phyloP scores from a whole-genome alignment of 768 basidiomycete genomes.

The Daedalea quercina region DNA sequence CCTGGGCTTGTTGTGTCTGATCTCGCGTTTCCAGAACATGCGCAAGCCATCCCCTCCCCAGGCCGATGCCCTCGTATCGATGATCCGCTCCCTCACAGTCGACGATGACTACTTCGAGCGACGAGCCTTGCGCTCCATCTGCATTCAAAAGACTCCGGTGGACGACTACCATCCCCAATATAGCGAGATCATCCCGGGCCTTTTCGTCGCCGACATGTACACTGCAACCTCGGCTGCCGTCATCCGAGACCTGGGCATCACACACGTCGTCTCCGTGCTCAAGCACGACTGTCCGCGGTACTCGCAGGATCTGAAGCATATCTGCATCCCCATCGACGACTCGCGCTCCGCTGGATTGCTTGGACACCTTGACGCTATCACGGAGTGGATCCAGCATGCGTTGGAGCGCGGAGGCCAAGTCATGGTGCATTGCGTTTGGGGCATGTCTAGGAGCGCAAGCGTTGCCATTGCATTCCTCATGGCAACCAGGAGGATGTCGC shows the following conservation, averaged over 20 bases:
- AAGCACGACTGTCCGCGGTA: slow-evolving; percentile 27
- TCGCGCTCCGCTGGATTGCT: slow-evolving; percentile 31
- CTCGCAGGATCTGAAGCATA: slow-evolving; percentile 27
- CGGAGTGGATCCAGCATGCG: slow-evolving; percentile 42
- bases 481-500: slow-evolving; percentile 19
- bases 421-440: slow-evolving; percentile 25
- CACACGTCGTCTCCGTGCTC: slow-evolving; percentile 22
- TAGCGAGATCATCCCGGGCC: slow-evolving; percentile 23
- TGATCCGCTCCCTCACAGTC: slow-evolving; percentile 14
- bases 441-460: slow-evolving; percentile 24
- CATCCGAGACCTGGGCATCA: slow-evolving; percentile 19
- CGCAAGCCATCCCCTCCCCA: slow-evolving; percentile 6
- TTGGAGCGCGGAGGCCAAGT: slow-evolving; percentile 24
- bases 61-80: slow-evolving; percentile 9
- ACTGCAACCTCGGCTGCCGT: slow-evolving; percentile 19
- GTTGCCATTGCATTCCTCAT: slow-evolving; percentile 24
- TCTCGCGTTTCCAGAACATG: neutral
- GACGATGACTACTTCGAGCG: slow-evolving; percentile 20
- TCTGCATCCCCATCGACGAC: slow-evolving; percentile 49
- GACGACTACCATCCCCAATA: slow-evolving; percentile 20
- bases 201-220: slow-evolving; percentile 23
- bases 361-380: slow-evolving; percentile 36
- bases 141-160: slow-evolving; percentile 16
- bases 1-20: neutral
- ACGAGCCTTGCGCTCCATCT: slow-evolving; percentile 11